Evolutionary conservation across 2,329 filamentous ascomycete species (phyloP), one percentile per base, ranked within the genome.

Genomic region (Pseudocercospora ulei): DNA sequence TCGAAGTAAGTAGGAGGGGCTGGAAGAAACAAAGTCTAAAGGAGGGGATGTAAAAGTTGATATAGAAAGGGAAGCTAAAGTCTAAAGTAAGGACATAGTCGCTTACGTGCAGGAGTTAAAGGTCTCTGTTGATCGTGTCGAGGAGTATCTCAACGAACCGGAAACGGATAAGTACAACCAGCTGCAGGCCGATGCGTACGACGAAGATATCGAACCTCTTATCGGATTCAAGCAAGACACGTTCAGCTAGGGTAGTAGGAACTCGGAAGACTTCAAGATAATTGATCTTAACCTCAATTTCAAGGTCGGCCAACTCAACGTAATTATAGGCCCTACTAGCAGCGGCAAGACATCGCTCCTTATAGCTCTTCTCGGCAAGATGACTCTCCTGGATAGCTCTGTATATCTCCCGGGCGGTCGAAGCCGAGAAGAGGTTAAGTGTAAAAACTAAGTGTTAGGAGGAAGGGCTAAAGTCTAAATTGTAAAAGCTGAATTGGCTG

Each of bases 31-130:
- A n/a, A n/a, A n/a, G n/a, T n/a, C n/a, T n/a, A n/a, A n/a, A n/a
- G n/a, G n/a, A n/a, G n/a, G n/a, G n/a, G n/a, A n/a, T n/a, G n/a
- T n/a, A n/a, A n/a, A n/a, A n/a, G n/a, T n/a, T n/a, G n/a, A n/a
- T n/a, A n/a, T n/a, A n/a, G n/a, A n/a, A n/a, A n/a, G n/a, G n/a
- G n/a, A n/a, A n/a, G n/a, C n/a, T n/a, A n/a, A n/a, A n/a, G n/a
- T n/a, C n/a, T n/a, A n/a, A n/a, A n/a, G n/a, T n/a, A n/a, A n/a
- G 35, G 90, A 98, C 62, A 98, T 98, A 90, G 81, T 96, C 56
- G 90, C 90, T 7, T 90, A 96, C 64, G 87, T 98, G 3, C 86
- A 95, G 65, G 90, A 98, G 63, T 84, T 87, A 14, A 93, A 93
- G 65, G 88, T 98, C 12, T 98, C 90, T 0, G 78, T 98, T 35